Percentiles rank a stretch among this genome's conserved stretches.
Evolutionary conservation across 352 stramenopile genomes (phyloP).

Genomic region (Detonula confervacea): DNA sequence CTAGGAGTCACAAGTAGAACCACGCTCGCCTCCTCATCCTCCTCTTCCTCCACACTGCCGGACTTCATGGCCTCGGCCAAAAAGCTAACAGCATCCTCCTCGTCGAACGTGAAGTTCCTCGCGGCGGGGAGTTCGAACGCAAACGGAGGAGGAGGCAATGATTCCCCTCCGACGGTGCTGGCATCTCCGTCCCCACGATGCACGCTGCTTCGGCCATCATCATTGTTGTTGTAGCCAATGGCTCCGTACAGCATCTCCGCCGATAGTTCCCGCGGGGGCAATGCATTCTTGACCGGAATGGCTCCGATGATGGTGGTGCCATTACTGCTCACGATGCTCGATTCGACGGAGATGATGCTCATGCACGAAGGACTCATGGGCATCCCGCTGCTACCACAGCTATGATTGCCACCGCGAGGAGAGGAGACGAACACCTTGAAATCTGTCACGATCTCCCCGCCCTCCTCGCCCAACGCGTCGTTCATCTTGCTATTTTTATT

Average conservation of each 20-base stretch:
- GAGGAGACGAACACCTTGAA: neutral
- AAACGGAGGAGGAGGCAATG: neutral
- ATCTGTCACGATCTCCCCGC: neutral
- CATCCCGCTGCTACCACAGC: too few relatives aligned
- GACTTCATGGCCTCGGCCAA: too few relatives aligned
- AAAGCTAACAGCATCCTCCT: neutral
- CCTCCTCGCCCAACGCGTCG: neutral
- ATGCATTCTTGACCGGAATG: neutral
- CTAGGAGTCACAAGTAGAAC: too few relatives aligned
- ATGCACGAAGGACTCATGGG: neutral
- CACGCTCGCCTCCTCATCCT: too few relatives aligned
- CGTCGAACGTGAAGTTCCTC: neutral
- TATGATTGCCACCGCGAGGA: too few relatives aligned
- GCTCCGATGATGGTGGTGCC: neutral
- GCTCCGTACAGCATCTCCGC: neutral
- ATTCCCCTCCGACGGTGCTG: neutral
- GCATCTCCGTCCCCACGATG: too few relatives aligned
- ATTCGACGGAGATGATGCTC: neutral
- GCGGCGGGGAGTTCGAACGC: too few relatives aligned
- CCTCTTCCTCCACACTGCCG: too few relatives aligned
- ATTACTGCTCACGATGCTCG: neutral
- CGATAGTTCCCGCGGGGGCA: neutral
- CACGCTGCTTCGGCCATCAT: neutral
- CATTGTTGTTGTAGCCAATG: neutral
- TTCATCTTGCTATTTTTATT: too few relatives aligned